phyloP scores from a whole-genome alignment of 2,329 filamentous ascomycete species.

The Cladosporium sp. region DNA sequence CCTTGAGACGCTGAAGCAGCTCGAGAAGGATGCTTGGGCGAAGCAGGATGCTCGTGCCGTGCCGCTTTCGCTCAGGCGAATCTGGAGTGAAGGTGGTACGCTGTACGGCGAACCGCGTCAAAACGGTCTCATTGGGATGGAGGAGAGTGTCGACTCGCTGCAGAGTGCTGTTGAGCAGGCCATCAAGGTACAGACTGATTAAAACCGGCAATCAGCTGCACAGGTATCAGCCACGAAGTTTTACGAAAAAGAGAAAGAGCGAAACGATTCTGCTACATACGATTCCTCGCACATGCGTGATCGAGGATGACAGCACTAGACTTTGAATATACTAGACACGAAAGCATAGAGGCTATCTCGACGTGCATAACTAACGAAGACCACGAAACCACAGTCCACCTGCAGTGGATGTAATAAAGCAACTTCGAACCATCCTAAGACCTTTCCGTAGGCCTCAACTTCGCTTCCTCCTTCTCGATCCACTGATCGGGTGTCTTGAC shows the following conservation, averaged over 20 bases:
- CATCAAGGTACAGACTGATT: constrained; percentile 29
- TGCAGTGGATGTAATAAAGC: not conserved
- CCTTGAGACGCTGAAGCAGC: constrained; percentile 53
- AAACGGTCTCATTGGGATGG: constrained; percentile 58
- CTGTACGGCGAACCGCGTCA: constrained; percentile 65
- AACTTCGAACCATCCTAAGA: not conserved
- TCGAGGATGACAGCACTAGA: not conserved
- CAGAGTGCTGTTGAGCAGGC: constrained; percentile 46
- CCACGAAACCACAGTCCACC: not conserved
- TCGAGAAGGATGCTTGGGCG: constrained; percentile 62
- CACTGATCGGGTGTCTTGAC: constrained; percentile 13
- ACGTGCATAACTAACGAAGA: not conserved
- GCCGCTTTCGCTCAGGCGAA: constrained; percentile 62
- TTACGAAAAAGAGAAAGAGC: not conserved
- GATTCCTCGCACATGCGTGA: not conserved
- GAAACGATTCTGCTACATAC: not conserved
- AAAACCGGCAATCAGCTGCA: not conserved
- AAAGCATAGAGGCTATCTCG: not conserved
- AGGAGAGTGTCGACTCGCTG: constrained; percentile 54
- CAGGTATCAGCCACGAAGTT: not conserved
- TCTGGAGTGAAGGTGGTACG: constrained; percentile 72
- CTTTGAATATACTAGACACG: not conserved
- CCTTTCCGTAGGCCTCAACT: not conserved
- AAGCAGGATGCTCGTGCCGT: constrained; percentile 55
- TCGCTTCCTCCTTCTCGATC: constrained; percentile 1